Percentiles rank a stretch among this genome's conserved stretches.
Conservation (phyloP, 2,329 filamentous ascomycete genomes). For the Pestalotiopsis sp. region DNA sequence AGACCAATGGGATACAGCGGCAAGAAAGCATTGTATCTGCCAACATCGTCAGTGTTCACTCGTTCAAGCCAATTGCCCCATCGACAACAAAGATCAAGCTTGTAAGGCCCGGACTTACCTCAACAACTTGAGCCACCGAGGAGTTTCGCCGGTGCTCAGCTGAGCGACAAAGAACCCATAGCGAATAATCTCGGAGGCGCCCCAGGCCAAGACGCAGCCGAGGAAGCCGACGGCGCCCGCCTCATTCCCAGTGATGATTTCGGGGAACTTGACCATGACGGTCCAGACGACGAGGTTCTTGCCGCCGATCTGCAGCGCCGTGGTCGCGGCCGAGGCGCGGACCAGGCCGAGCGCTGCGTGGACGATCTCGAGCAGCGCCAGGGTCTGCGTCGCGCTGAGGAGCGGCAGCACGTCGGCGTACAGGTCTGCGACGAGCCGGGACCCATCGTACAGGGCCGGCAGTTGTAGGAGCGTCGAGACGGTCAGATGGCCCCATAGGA, state of each 20-base stretch:
- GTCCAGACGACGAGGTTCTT: constrained; percentile 69
- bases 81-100: not conserved
- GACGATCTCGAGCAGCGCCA: constrained; percentile 63
- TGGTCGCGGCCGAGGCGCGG: constrained; percentile 65
- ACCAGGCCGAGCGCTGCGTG: constrained; percentile 66
- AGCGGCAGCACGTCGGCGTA: constrained; percentile 12
- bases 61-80: not conserved
- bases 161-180: constrained; percentile 69
- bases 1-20: constrained; percentile 71
- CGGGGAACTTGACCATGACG: constrained; percentile 56
- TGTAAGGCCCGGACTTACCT: constrained; percentile 30
- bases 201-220: constrained; percentile 66
- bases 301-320: constrained; percentile 67
- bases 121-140: constrained; percentile 60
- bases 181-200: constrained; percentile 68
- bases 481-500: constrained; percentile 20
- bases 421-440: not conserved
- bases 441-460: not conserved
- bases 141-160: constrained; percentile 47
- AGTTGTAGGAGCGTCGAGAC: constrained; percentile 4
- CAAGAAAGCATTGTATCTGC: constrained; percentile 65
- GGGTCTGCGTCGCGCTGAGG: constrained; percentile 43
- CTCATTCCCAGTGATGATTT: constrained; percentile 37
- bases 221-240: constrained; percentile 47
- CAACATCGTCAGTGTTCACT: not conserved